Base-by-base conservation (phyloP, 352 stramenopile genomes). In the Phytopythium boreale region DNA sequence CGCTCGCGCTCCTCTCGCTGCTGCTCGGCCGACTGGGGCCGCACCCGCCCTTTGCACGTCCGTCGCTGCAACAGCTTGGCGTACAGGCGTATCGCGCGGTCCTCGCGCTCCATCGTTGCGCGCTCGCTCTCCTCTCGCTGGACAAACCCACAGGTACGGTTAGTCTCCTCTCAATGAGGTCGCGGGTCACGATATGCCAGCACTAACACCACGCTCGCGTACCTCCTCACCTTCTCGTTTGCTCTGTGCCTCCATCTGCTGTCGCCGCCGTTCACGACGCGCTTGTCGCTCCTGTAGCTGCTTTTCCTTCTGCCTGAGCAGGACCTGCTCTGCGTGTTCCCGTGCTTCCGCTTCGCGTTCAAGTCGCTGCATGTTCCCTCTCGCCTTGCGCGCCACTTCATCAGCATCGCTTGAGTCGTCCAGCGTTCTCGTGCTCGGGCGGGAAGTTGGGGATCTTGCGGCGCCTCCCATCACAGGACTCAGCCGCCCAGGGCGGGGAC, bases 41-140 rank as follows among this genome's bases (percentile, higher is more conserved):
- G 68, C 37, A 77, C 79, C 61, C 76, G 75, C 8, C 74, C 77
- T 56, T 84, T 74, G 31, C 66, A 78, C 8, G 64, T 75, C 27
- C 82, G 79, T 10, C 84, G 79, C 41, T 85, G 76, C 12, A 84
- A 56, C 14, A 84, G 70, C 64, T 92, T 92, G 9, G 80, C 24
- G 19, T 79, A 66, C 26, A 95, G 61, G 14, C 84, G 76, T 27
- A 75, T 62, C 12, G 71, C 57, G 36, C 88, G 88, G 52, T 95
- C 87, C 59, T 95, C 84, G 2, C 81, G 77, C 53, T 90, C 80
- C 84, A 93, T 92, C 5, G 77, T 55, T 53, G 75, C 88, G 1
- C 77, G 68, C 49, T 93, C 87, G 26, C 37, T 72, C 8, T 71
- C 66, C 74, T 91, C 79, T 31, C 55, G 79, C 86, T 94, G 62